Evolutionary conservation across 371 early-diverging fungal species (phyloP).

Genomic region (Syncephalastrum contaminatum): DNA sequence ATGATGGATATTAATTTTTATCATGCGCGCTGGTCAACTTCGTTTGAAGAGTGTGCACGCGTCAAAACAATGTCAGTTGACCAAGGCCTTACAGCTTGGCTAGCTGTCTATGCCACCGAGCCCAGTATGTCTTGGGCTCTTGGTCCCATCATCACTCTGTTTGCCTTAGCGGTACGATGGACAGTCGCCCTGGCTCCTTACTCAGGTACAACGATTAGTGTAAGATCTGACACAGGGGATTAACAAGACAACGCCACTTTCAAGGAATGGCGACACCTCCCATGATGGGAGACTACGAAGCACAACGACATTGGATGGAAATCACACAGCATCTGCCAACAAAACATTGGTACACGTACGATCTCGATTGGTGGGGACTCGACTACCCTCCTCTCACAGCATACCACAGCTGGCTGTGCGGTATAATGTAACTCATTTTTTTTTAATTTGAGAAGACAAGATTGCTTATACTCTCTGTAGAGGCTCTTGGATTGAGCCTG

Average conservation of each 20-base stretch:
- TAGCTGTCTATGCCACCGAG: too few species aligned
- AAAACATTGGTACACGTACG: conserved; percentile 85
- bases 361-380: conserved; percentile 90
- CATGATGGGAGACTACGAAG: conserved; percentile 94
- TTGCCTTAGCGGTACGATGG: conserved; percentile 73
- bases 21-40: too few species aligned
- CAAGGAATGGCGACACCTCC: conserved; percentile 61
- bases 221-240: too few species aligned
- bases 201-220: too few species aligned
- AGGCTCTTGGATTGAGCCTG: conserved; percentile 73
- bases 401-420: conserved; percentile 87
- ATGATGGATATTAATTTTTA: too few species aligned
- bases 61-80: too few species aligned
- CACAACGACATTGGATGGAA: conserved; percentile 98
- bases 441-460: too few species aligned
- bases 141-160: conserved; percentile 43
- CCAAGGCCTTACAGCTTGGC: too few species aligned
- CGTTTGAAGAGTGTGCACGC: too few species aligned
- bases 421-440: conserved; percentile 72
- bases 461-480: conserved; percentile 35
- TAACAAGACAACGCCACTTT: background rate
- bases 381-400: conserved; percentile 97
- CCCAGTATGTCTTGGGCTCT: conserved; percentile 30
- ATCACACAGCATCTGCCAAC: conserved; percentile 79
- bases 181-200: conserved; percentile 70